phyloP scores from a whole-genome alignment of 2,329 filamentous ascomycete genomes.

The Sclerotinia spermophila region DNA sequence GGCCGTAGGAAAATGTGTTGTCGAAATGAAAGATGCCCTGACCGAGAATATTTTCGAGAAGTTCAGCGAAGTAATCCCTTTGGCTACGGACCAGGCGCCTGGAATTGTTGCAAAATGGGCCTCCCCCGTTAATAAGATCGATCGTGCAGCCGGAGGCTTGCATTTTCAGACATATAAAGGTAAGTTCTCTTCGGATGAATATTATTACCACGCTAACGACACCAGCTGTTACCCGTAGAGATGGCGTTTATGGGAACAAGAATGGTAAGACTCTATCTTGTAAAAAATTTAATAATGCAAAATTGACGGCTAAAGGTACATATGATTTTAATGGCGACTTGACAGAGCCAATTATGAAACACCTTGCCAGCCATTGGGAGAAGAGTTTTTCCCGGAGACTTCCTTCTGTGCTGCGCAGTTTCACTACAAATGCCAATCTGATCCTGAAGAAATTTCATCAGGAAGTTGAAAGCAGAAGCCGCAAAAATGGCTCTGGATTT shows the following conservation, averaged over 20 bases:
- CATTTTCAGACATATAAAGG: slow-evolving; percentile 51
- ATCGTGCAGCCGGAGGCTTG: slow-evolving; percentile 45
- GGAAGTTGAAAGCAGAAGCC: slow-evolving; percentile 41
- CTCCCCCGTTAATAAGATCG: slow-evolving; percentile 35
- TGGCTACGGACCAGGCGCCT: slow-evolving; percentile 40
- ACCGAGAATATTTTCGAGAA: slow-evolving; percentile 46
- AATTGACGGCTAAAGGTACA: background rate
- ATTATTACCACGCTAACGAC: background rate
- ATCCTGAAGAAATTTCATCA: slow-evolving; percentile 42
- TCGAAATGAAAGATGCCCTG: slow-evolving; percentile 41
- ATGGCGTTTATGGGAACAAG: slow-evolving; percentile 45
- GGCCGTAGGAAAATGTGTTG: slow-evolving; percentile 40
- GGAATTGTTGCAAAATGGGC: slow-evolving; percentile 42
- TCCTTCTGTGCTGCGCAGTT: slow-evolving; percentile 41
- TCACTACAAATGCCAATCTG: slow-evolving; percentile 36
- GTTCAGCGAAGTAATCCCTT: slow-evolving; percentile 40
- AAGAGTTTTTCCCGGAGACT: slow-evolving; percentile 42
- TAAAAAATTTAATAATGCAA: background rate
- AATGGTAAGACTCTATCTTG: slow-evolving; percentile 30
- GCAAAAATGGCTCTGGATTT: slow-evolving; percentile 40
- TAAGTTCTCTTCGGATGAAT: background rate
- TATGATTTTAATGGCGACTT: slow-evolving; percentile 10
- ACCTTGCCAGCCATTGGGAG: slow-evolving; percentile 30
- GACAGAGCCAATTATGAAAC: slow-evolving; percentile 27
- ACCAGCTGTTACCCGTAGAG: slow-evolving; percentile 47